Evolutionary conservation across 2,329 filamentous ascomycete genomes (phyloP).

Genomic region (Apiospora kogelbergensis): DNA sequence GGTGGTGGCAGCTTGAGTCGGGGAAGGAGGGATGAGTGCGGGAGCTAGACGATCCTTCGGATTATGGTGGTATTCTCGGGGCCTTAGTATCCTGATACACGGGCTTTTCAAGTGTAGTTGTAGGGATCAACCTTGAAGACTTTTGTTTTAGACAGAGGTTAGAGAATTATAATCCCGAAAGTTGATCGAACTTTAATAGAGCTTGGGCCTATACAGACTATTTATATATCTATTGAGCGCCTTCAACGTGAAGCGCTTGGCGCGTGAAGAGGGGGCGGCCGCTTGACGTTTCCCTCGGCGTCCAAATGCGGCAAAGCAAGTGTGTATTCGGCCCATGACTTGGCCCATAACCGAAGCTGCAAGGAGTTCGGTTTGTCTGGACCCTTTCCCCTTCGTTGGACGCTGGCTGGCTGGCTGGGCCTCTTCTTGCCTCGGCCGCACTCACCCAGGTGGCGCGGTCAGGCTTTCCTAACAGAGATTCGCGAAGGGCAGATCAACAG

Average conservation of each 20-base stretch:
- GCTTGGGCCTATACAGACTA: not conserved
- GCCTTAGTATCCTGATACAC: not conserved
- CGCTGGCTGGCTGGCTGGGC: not conserved
- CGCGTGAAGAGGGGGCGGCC: not conserved
- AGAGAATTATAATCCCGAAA: not conserved
- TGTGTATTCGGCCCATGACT: not conserved
- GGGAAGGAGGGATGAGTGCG: not conserved
- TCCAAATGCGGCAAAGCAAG: not conserved
- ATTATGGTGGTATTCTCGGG: not conserved
- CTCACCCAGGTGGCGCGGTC: not conserved
- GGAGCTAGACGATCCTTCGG: not conserved
- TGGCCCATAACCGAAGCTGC: not conserved
- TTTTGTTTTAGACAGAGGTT: not conserved
- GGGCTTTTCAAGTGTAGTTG: not conserved
- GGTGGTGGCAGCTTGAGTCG: not conserved
- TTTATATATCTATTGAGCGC: not conserved
- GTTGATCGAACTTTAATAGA: not conserved
- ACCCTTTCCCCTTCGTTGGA: not conserved
- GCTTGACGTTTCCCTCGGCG: not conserved
- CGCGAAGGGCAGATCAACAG: not conserved
- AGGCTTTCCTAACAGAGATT: not conserved
- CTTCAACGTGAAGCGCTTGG: not conserved
- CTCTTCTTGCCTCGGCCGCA: not conserved
- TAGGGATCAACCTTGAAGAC: constrained; percentile 1
- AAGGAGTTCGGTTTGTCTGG: not conserved